Evolutionary conservation across 2,329 filamentous ascomycete genomes (phyloP), one percentile per base, ranked within the genome.

Genomic region (Xylaria sp.): DNA sequence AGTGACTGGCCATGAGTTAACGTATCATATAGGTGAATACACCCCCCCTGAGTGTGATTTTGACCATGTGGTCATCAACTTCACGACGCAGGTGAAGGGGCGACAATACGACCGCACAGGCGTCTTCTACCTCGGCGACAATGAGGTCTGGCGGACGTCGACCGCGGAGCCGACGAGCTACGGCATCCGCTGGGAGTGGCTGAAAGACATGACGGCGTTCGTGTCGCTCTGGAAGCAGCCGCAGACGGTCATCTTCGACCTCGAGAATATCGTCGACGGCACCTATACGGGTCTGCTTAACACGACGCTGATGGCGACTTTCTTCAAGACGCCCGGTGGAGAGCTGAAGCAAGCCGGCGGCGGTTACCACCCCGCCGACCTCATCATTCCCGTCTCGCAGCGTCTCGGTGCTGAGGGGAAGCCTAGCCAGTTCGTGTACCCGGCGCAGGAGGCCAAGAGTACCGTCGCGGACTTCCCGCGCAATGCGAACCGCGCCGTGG

Each of bases 131-230:
- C 83, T 96, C 43, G 89, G 88, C 46, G 91, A 95, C 77, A 89
- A 87, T 10, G 93, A 97, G 77, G 85, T 97, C n/a, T 96, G 91
- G 83, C 85, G 93, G 28, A 94, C 92, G 1, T 94, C 92, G 5
- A 97, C 93, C 0, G 91, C 93, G 4, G 91, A 97, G 80, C 92
- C 93, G 1, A 93, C 89, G 0, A 72, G 74, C 4, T 73, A 81
- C 4, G 93, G 92, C 7, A 94, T 96, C 69, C 81, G 85, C 52
- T 95, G 91, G 91, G 89, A 86, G 0, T 93, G 93, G 76, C 82
- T 90, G 63, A 96, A 95, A 78, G 92, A 97, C 76, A 89, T 94
- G 87, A 92, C 90, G 1, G 84, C 86, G 61, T 94, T 90, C 76
- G 80, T 90, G 18, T 83, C 87, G 4, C 81, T 96, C 13, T 94